Base-by-base conservation (phyloP, 768 basidiomycete genomes). In the Calocybe cyanea region DNA sequence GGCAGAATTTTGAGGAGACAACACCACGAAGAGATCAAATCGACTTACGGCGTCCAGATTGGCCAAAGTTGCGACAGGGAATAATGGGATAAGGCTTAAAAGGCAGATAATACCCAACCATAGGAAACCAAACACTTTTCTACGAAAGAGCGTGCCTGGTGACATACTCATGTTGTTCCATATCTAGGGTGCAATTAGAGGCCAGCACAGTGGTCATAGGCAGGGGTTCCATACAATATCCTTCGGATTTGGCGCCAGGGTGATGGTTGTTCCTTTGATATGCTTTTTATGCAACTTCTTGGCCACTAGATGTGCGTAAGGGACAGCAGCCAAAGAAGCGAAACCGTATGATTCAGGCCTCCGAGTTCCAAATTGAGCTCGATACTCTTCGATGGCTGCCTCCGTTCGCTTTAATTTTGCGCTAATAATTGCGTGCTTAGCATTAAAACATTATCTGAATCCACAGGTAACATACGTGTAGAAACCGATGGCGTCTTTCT, bases 11-110 rank as follows among this genome's bases (percentile, higher is more conserved):
- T 28, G 21, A 17, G 31, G 9, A 17, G 19, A 19, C 2, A 38
- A 23, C 8, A 41, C 21, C 23, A 25, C 7, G 17, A 13, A 30
- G 46, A 34, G 13, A 37, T 33, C 15, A 14, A 28, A 15, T 32
- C 11, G 18, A 52, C 83, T 44, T 54, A 91, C 85, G 24, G 83
- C 74, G 30, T 82, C 75, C 71, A 97, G 72, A 68, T 98, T 97
- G 52, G 95, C 92, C 36, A 95, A 70, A 49, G 90, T 70, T 10
- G 93, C 92, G 52, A 97, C 91, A 54, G 88, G 70, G 58, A 93
- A 78, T 9, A 98, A 69, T 15, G 95, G 95, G 9, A 93, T 70
- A 28, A 92, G 95, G 72, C 97, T 93, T 70, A 96, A 78, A 70
- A 91, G 91, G 64, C 90, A 93, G 36, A 96, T 80, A 21, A 81